Evolutionary conservation across 140 eudicot species (phyloP), one percentile per base, ranked within the genome.

Genomic region (Ambrosia hybrid): DNA sequence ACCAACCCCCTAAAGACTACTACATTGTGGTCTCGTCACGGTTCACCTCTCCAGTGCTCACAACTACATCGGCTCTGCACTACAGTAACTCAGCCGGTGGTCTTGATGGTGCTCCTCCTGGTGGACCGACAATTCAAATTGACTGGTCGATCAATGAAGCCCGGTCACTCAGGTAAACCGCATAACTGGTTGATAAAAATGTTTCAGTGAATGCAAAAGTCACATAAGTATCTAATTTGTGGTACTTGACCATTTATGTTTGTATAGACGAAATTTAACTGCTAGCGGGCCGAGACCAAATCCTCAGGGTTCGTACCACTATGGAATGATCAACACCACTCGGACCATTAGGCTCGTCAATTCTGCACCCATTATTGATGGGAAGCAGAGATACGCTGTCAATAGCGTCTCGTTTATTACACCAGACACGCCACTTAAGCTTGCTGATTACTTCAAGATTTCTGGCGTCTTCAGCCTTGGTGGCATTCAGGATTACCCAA

Each of bases 201-300:
- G 81, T 46, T 21, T 69, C 45, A 13, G 3, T 71, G 39, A 62
- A 52, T 16, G 53, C 15, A 62, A 76, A 17, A 1, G 11, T 77
- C 15, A 9, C 13, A 51, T 33, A 69, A 3, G 17, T 15, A 37
- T 17, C 57, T 57, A n/a, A 57, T 51, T 15, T 34, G 39, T 65
- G 63, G 14, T 77, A 39, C 43, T 56, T 76, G 34, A 57, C 13
- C 53, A 8, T 64, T 14, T 55, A 30, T 1, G 51, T n/a, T 55
- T 26, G 72, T 72, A 53, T 34, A 83, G 92, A 89, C 82, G 82
- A 16, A 85, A 88, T 70, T 74, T 81, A 57, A 83, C 91, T 13
- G 91, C 90, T 14, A 88, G 95, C 73, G 95, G 95, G 56, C 95
- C 95, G 14, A 83, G 95, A 58, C 95, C 95, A 0, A 88, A 88